These are phyloP conservation scores for Neckera pumila DNA, from an alignment of 225 moss, liverwort and hornwort genomes.

Conservation along the genomic window DNA sequence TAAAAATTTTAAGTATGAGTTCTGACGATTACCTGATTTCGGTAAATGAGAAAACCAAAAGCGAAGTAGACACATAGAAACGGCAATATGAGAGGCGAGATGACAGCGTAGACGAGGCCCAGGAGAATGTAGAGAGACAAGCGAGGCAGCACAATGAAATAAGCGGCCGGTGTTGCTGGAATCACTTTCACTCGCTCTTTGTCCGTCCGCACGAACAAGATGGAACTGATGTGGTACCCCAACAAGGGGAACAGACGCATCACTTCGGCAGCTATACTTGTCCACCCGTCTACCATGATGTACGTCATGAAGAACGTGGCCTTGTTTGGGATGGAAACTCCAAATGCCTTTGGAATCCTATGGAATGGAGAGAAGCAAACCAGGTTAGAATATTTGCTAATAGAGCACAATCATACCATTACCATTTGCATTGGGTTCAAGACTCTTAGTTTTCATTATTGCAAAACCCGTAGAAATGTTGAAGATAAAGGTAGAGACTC, in stretches of 20 bases:
- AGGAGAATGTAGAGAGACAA: slow-evolving; percentile 70
- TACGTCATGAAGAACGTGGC: slow-evolving; percentile 83
- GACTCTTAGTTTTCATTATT: not conserved
- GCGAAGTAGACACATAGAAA: slow-evolving; percentile 66
- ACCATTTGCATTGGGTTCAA: not conserved
- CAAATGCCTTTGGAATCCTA: slow-evolving; percentile 73
- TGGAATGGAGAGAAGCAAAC: not conserved
- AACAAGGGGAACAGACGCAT: slow-evolving; percentile 51
- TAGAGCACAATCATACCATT: not conserved
- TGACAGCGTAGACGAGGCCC: slow-evolving; percentile 77
- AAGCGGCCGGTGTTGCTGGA: slow-evolving; percentile 38
- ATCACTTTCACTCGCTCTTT: slow-evolving; percentile 60
- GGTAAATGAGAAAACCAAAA: slow-evolving; percentile 72
- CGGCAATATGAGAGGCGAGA: slow-evolving; percentile 83
- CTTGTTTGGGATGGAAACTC: slow-evolving; percentile 48
- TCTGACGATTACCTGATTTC: slow-evolving; percentile 57
- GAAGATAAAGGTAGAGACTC: not conserved
- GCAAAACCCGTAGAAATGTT: not conserved
- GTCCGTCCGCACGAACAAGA: slow-evolving; percentile 50
- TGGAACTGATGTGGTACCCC: slow-evolving; percentile 36
- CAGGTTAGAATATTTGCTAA: not conserved
- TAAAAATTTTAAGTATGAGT: not conserved
- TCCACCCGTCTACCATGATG: slow-evolving; percentile 80
- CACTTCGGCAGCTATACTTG: slow-evolving; percentile 54
- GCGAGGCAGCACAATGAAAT: slow-evolving; percentile 42